Base-by-base conservation (phyloP, 1,139 yeast species). In the Arxiozyma telluris region DNA sequence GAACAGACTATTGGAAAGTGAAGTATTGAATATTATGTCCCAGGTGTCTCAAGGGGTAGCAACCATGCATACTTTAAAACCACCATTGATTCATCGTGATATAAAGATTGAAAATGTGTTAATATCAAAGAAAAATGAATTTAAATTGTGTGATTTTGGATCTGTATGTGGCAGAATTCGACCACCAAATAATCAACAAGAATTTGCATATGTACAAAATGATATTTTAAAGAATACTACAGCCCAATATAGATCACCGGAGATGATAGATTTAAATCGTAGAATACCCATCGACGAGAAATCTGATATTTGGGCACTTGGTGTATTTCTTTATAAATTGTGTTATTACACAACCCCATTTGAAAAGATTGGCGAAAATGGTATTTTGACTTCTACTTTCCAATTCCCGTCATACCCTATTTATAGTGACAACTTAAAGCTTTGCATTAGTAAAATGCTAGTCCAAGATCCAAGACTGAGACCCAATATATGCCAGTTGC, bases 331-430 rank as follows among this genome's bases (percentile, higher is more conserved):
- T 30, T 87, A 84, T 71, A 87, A 87, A 64, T 69, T 86, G 55
- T 85, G 93, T 68, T 87, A 83, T 64, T 87, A 84, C 64, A 86
- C 86, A 0, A 87, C 95, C 0, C 95, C 95, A 0, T 87, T 87
- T 66, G 95, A 87, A 68, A 78, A 81, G 44, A 74, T 73, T 30
- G 93, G 91, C 15, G 91, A 86, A 58, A 73, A 80, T 53, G 91
- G 91, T 34, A 84, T 87, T 30, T 68, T 86, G 51, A 83, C 82
- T 64, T 88, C 88, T 4, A 75, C 78, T 22, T 85, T 76, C 62
- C 81, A 79, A 56, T 84, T 84, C 58, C 86, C 85, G 23, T 59
- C 67, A 38, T 68, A 64, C 44, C 82, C 83, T 0, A 60, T 58
- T 0, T 77, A 76, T 59, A 74, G 80, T n/a, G 69, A 69, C 48